Evolutionary conservation across 129 eudicot genomes (phyloP), one percentile per base, ranked within the genome.

Genomic region (Mikania micrantha): DNA sequence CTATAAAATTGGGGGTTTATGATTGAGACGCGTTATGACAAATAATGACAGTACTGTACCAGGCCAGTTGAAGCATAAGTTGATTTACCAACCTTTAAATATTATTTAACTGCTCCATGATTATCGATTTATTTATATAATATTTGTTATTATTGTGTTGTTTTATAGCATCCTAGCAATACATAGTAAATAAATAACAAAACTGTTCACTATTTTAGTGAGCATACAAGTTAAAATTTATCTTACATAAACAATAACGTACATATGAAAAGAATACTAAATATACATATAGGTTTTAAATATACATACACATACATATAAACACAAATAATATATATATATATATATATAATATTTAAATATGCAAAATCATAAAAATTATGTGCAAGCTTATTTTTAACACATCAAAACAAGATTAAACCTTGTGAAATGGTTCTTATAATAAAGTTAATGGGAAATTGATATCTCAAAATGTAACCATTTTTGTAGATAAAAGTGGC

Each of bases 21-120:
- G 58, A 71, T 58, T 71, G 67, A 54, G 45, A 58, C 34, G 20
- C 44, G 58, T 41, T 70, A 70, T 45, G 67, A 58, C 75, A 70
- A 70, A 59, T 3, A 58, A 20, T 70, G 58, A 19, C 66, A 56
- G 57, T 41, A 40, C 44, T 40, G 44, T 57, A 58, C 58, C 67
- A 58, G 32, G 60, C 60, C 38, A 42, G 61, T 54, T 54, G 61
- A 54, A 54, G 19, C 44, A 22, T 53, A 54, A 50, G 35, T 52
- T 52, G 28, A 50, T 69, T 69, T 52, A 42, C 66, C 32, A 16
- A 39, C 66, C 5, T 54, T 27, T 35, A 56, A 56, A 4, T 69
- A 38, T 57, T 58, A 24, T 56, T 24, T 39, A 40, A 70, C 5
- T 57, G 28, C 13, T 10, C 44, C 35, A 31, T n/a, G 22, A 56